phyloP scores from a whole-genome alignment of 768 basidiomycete species.

The Xerocomus brunneocitrinus region DNA sequence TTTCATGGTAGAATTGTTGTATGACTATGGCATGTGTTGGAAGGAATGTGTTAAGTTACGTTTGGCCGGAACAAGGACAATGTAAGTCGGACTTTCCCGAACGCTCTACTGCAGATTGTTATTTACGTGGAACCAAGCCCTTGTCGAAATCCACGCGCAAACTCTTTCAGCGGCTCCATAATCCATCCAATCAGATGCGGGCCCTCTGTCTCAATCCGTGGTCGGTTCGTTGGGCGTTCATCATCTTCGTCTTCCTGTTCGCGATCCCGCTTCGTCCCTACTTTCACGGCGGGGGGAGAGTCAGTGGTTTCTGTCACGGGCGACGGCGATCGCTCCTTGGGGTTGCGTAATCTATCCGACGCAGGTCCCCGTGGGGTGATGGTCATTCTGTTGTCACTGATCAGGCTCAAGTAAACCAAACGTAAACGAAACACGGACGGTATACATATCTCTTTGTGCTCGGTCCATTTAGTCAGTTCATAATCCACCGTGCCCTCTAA shows the following conservation, averaged over 20 bases:
- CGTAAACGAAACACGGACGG: constrained; percentile 25
- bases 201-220: constrained; percentile 36
- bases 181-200: constrained; percentile 49
- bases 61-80: constrained; percentile 10
- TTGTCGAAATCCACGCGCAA: constrained; percentile 65
- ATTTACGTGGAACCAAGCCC: constrained; percentile 36
- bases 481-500: constrained; percentile 53
- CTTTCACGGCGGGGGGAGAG: constrained; percentile 12
- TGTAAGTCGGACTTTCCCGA: constrained; percentile 28
- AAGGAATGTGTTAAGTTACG: not conserved
- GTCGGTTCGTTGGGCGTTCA: constrained; percentile 46
- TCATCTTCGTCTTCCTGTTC: constrained; percentile 42
- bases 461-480: constrained; percentile 56
- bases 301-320: constrained; percentile 35
- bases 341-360: constrained; percentile 13
- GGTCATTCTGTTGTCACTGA: constrained; percentile 10
- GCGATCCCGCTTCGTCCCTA: constrained; percentile 45
- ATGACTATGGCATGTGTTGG: too few species aligned
- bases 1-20: constrained; percentile 11
- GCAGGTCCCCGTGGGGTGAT: constrained; percentile 16
- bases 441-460: constrained; percentile 53
- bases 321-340: constrained; percentile 13
- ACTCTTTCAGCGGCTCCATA: constrained; percentile 57
- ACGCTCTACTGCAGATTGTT: not conserved
- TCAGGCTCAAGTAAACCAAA: not conserved